Percentiles rank a stretch among this genome's conserved stretches.
These are phyloP conservation scores for Trichoderma lentiforme DNA, from an alignment of 2,329 filamentous ascomycete species.

Conservation along the genomic window DNA sequence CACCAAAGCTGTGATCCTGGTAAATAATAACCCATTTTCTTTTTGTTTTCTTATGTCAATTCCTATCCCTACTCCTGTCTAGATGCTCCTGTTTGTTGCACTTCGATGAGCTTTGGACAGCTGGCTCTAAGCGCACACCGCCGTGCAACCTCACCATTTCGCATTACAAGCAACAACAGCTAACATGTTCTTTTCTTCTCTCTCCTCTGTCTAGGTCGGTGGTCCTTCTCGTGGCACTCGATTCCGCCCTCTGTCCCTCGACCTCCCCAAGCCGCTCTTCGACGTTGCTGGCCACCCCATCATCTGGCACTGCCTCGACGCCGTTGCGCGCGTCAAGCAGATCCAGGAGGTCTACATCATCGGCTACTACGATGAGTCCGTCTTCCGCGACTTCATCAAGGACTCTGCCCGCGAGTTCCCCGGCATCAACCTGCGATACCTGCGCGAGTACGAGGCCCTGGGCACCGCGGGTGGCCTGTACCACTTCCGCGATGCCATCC, in stretches of 20 bases:
- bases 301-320: constrained; percentile 94
- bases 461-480: constrained; percentile 96
- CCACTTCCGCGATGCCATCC: constrained; percentile 97
- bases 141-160: background rate
- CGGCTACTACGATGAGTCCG: constrained; percentile 95
- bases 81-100: background rate
- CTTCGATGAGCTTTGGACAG: background rate
- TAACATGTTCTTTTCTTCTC: background rate
- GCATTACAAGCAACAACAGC: background rate
- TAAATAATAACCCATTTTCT: constrained; percentile 38
- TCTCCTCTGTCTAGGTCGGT: constrained; percentile 66
- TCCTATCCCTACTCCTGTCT: background rate
- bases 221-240: constrained; percentile 93
- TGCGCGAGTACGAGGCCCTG: constrained; percentile 94
- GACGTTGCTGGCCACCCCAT: constrained; percentile 98
- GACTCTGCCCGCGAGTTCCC: constrained; percentile 81
- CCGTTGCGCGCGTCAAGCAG: constrained; percentile 74
- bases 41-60: background rate
- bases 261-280: constrained; percentile 97
- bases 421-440: constrained; percentile 81
- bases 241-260: constrained; percentile 90
- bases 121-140: background rate
- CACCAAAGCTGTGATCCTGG: constrained; percentile 94
- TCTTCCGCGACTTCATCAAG: constrained; percentile 98
- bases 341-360: constrained; percentile 97